Conservation (phyloP, 805 yeast genomes). For the Ogataea thermomethanolica region DNA sequence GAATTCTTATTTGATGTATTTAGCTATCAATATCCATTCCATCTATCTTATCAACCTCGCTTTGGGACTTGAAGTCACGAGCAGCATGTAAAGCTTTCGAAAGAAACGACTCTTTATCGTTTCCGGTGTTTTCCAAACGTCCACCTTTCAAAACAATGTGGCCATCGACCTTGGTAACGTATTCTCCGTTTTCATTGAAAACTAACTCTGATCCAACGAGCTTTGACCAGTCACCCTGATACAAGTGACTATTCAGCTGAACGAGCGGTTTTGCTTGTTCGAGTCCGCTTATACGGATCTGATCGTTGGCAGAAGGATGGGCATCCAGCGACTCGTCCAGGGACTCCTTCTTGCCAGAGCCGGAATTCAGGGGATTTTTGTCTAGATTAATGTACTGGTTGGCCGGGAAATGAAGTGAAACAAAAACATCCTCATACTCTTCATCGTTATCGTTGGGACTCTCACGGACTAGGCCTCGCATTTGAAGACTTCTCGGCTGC, state of each 20-base stretch:
- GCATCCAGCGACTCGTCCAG: constrained; percentile 12
- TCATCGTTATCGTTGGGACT: constrained; percentile 22
- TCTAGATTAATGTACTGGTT: constrained; percentile 26
- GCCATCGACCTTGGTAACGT: constrained; percentile 29
- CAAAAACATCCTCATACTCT: constrained; percentile 45
- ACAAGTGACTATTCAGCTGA: constrained; percentile 55
- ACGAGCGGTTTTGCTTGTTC: constrained; percentile 53
- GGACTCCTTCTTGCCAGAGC: constrained; percentile 18
- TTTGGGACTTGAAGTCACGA: constrained; percentile 4
- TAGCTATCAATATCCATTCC: constrained; percentile 9
- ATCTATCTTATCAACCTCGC: background rate
- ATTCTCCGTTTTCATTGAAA: constrained; percentile 36
- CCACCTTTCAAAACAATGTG: constrained; percentile 32
- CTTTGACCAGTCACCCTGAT: constrained; percentile 72
- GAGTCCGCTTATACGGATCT: constrained; percentile 52
- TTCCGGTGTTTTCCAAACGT: constrained; percentile 22
- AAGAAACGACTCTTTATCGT: constrained; percentile 24
- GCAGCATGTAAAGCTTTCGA: constrained; percentile 26
- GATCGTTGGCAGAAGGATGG: constrained; percentile 1
- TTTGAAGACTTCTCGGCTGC: constrained; percentile 20
- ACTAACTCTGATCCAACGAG: constrained; percentile 69
- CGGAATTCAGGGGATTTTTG: constrained; percentile 12
- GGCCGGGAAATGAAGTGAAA: constrained; percentile 51
- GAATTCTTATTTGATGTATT: constrained; percentile 25
- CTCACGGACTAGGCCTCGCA: constrained; percentile 26